Evolutionary conservation across 176 grass and related monocot genomes (phyloP), one percentile per base, ranked within the genome.

Genomic region (Triticum urartu): DNA sequence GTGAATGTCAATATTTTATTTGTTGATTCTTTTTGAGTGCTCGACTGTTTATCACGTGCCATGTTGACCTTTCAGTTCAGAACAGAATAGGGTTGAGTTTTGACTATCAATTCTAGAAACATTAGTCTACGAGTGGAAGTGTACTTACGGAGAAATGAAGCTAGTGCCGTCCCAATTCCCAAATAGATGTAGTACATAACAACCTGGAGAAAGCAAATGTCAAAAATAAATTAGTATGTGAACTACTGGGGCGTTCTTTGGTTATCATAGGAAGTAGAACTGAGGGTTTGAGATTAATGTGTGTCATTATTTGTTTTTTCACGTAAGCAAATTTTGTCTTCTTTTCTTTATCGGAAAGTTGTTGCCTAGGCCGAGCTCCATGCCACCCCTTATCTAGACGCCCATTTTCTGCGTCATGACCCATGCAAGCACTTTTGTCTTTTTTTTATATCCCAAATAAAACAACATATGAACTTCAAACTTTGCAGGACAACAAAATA

Each of bases 111-210:
- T 38, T 70, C 7, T 38, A 17, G 8, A 70, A 70, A 38, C 35
- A 71, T 39, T 71, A 70, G 39, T 71, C 8, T 18, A 64, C 26
- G 12, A 66, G 30, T 48, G 34, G 12, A 48, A 66, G 26, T 30
- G 12, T 38, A 77, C 93, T 91, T 89, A 95, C 89, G 93, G 22
- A 95, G 89, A 28, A 89, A 91, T 13, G 91, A 88, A 71, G 91
- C 89, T 21, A 87, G 28, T 32, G 88, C 60, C 11, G 89, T 85
- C 85, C 81, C 89, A 30, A 91, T 86, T 77, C 68, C 93, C 82
- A 95, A 64, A 75, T 95, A 95, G 80, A 95, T 75, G 78, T 93
- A 95, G 28, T 95, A 87, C 35, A 93, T 18, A 68, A 89, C 54
- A 75, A 86, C 75, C 91, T 95, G 86, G 52, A 79, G 54, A 87